A percentile compares a stretch with the other conserved stretches of the same genome.
Evolutionary conservation across 106 monocot species (phyloP).

Genomic region (Cymbidium sinense): DNA sequence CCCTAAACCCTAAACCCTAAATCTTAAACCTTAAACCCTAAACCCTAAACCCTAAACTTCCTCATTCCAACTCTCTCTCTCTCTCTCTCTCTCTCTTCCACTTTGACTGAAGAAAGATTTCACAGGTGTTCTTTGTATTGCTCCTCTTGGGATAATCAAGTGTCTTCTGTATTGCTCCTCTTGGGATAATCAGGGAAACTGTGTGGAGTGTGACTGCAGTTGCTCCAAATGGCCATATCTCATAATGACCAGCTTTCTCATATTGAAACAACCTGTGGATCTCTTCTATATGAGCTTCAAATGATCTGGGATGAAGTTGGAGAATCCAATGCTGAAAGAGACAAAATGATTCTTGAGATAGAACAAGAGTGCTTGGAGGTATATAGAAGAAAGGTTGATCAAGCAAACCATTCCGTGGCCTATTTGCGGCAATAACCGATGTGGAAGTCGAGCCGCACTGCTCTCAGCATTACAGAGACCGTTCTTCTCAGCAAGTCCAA

Average conservation of each 20-base stretch:
- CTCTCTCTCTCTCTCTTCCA: not conserved
- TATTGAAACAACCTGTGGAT: slow-evolving; percentile 19
- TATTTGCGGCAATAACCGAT: slow-evolving; percentile 61
- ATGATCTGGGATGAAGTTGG: slow-evolving; percentile 87
- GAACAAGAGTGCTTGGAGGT: slow-evolving; percentile 69
- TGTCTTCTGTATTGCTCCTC: not conserved
- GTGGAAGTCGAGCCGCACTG: slow-evolving; percentile 39
- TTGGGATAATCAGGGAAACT: not conserved
- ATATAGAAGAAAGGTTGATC: slow-evolving; percentile 54
- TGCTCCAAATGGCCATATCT: slow-evolving; percentile 3
- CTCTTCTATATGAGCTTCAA: slow-evolving; percentile 19
- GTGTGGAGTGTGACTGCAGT: not conserved
- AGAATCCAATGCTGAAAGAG: slow-evolving; percentile 60
- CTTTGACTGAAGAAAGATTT: not conserved
- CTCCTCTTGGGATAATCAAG: not conserved
- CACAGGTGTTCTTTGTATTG: not conserved
- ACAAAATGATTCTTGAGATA: slow-evolving; percentile 56
- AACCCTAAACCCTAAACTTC: too few species aligned
- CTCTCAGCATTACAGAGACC: slow-evolving; percentile 41
- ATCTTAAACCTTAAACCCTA: too few species aligned
- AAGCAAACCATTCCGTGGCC: slow-evolving; percentile 42
- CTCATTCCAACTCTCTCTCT: not conserved
- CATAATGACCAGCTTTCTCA: slow-evolving; percentile 8
- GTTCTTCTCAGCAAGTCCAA: slow-evolving; percentile 38
- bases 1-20: too few species aligned